phyloP scores from a whole-genome alignment of 2,329 filamentous ascomycete genomes.

The Cercospora berteroae region DNA sequence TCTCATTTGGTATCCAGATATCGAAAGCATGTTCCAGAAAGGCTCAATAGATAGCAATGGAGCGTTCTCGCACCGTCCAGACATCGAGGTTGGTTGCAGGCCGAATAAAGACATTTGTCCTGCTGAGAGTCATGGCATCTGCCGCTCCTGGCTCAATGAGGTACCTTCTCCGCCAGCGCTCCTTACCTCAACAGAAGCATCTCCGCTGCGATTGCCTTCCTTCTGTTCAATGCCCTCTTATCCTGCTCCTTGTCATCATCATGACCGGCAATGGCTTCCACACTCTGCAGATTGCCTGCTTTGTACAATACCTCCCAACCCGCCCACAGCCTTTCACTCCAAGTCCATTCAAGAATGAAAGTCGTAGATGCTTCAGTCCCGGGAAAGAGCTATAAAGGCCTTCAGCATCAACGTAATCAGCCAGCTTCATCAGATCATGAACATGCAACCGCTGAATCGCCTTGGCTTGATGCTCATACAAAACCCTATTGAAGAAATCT shows the following conservation, averaged over 20 bases:
- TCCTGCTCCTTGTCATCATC: not conserved
- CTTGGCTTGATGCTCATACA: not conserved
- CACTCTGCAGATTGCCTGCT: not conserved
- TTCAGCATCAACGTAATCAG: not conserved
- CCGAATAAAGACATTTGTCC: not conserved
- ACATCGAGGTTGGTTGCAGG: not conserved
- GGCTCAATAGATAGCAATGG: too few species aligned
- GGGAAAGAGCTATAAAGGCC: not conserved
- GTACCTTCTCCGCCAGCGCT: not conserved
- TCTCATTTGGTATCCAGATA: too few species aligned
- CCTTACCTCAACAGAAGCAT: not conserved
- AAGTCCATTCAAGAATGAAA: not conserved
- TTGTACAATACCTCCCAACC: not conserved
- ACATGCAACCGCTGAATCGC: not conserved
- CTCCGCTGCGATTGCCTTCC: not conserved
- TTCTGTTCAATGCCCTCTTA: not conserved
- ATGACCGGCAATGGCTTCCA: slow-evolving; percentile 2
- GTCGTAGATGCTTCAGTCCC: not conserved
- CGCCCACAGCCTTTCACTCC: not conserved
- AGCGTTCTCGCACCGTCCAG: not conserved
- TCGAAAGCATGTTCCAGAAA: too few species aligned
- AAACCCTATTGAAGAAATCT: not conserved
- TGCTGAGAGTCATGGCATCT: not conserved
- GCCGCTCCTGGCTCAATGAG: not conserved
- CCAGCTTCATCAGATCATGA: not conserved